These are phyloP conservation scores for Durio zibethinus DNA, from an alignment of 345 rosid species.

Conservation along the genomic window DNA sequence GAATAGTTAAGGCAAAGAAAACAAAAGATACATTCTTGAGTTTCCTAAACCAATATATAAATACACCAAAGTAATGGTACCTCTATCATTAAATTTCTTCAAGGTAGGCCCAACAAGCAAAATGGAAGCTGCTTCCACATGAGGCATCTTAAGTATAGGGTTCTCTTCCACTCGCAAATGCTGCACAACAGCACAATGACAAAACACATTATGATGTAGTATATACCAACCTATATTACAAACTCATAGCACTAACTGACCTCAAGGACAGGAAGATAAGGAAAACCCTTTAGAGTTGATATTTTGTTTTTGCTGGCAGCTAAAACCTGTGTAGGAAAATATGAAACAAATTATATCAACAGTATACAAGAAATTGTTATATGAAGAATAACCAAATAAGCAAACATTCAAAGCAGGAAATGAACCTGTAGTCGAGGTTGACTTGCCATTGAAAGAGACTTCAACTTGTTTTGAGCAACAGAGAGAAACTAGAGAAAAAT, in stretches of 20 bases:
- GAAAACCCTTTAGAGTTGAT: constrained; percentile 86
- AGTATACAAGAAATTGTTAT: neutral
- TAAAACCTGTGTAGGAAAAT: constrained; percentile 50
- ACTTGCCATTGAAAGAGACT: constrained; percentile 94
- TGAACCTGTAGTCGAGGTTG: constrained; percentile 96
- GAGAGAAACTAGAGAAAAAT: constrained; percentile 70
- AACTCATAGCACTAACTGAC: constrained; percentile 36
- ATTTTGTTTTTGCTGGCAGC: constrained; percentile 98
- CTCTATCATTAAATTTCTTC: constrained; percentile 98
- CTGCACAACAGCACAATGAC: constrained; percentile 38
- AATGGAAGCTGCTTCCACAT: constrained; percentile 90
- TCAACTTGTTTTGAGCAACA: constrained; percentile 93
- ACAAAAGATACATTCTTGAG: neutral
- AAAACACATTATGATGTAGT: neutral
- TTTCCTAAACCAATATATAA: neutral
- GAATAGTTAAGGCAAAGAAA: neutral
- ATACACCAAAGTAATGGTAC: constrained; percentile 28
- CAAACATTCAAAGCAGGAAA: constrained; percentile 15
- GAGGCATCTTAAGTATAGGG: constrained; percentile 89
- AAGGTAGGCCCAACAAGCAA: constrained; percentile 92
- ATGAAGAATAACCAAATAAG: constrained; percentile 6
- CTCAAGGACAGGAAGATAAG: constrained; percentile 89
- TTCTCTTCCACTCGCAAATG: constrained; percentile 98
- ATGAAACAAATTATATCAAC: constrained; percentile 11
- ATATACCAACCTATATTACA: neutral